Conservation (phyloP, 2,329 filamentous ascomycete species). For the Berkeleyomyces basicola region DNA sequence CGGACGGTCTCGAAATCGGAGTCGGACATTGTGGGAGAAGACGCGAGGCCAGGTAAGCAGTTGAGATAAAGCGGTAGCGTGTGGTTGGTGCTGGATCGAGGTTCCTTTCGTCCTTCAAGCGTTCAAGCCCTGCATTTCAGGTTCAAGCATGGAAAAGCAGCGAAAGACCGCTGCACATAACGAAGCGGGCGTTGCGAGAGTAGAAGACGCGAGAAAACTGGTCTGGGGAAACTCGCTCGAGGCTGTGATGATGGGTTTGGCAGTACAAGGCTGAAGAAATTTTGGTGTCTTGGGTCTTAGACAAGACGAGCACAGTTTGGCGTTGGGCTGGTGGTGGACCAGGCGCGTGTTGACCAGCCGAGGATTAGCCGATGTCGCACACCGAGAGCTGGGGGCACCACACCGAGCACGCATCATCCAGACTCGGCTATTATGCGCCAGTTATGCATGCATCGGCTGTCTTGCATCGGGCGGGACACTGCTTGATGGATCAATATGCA, state of each 20-base stretch:
- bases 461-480: no score
- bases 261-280: slow-evolving; percentile 15
- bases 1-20: slow-evolving; percentile 78
- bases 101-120: slow-evolving; percentile 12
- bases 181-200: slow-evolving; percentile 24
- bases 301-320: slow-evolving; percentile 8
- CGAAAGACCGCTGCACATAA: slow-evolving; percentile 14
- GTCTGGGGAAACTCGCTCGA: slow-evolving; percentile 18
- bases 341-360: slow-evolving; percentile 5
- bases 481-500: no score
- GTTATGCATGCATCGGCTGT: background rate
- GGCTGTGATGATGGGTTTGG: slow-evolving; percentile 19
- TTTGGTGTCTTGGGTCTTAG: slow-evolving; percentile 13
- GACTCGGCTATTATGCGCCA: background rate
- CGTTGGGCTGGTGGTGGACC: slow-evolving; percentile 13
- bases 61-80: background rate
- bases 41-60: background rate
- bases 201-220: slow-evolving; percentile 18
- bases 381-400: no score
- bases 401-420: background rate
- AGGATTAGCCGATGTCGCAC: background rate
- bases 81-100: slow-evolving; percentile 8
- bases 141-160: slow-evolving; percentile 12
- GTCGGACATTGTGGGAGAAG: slow-evolving; percentile 39
- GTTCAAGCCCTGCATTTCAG: slow-evolving; percentile 14